Conservation (phyloP, 495 filamentous ascomycete species). For the Aspergillus campestris region DNA sequence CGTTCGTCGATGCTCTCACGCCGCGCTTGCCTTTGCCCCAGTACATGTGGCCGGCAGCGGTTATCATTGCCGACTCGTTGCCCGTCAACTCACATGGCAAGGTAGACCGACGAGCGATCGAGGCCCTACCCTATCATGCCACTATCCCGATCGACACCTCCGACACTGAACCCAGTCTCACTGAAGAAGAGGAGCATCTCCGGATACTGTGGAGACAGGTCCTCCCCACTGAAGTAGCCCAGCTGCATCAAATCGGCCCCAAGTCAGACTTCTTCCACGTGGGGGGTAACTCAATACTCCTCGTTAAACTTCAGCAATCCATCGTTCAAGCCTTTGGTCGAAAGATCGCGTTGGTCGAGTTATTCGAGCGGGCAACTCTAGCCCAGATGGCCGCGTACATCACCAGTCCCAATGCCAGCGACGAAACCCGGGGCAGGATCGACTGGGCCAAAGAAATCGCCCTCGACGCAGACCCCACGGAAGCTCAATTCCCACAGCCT, state of each 20-base stretch:
- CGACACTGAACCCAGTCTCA: background rate
- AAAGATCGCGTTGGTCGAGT: background rate
- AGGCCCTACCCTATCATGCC: conserved; percentile 11
- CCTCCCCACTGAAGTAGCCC: too few species aligned
- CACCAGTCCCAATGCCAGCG: background rate
- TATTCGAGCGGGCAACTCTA: background rate
- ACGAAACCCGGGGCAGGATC: background rate
- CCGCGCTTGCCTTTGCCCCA: conserved; percentile 35
- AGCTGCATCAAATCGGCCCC: background rate
- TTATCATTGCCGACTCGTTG: conserved; percentile 28
- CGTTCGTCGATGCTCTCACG: conserved; percentile 8
- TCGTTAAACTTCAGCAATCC: conserved; percentile 14
- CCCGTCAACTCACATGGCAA: conserved; percentile 36
- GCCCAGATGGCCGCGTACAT: background rate
- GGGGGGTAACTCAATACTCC: conserved; percentile 21
- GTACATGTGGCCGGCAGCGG: conserved; percentile 37
- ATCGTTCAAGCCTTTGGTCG: conserved; percentile 6
- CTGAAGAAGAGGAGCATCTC: background rate
- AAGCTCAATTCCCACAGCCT: too few species aligned
- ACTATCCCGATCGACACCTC: background rate
- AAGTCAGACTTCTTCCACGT: conserved; percentile 20
- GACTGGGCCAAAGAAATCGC: background rate
- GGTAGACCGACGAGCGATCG: conserved; percentile 27
- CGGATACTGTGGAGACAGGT: conserved; percentile 2
- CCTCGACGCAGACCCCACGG: too few species aligned